A percentile compares a stretch with the other conserved stretches of the same genome.
Evolutionary conservation across 2,329 filamentous ascomycete genomes (phyloP).

Genomic region (Davidsoniella eucalypti): DNA sequence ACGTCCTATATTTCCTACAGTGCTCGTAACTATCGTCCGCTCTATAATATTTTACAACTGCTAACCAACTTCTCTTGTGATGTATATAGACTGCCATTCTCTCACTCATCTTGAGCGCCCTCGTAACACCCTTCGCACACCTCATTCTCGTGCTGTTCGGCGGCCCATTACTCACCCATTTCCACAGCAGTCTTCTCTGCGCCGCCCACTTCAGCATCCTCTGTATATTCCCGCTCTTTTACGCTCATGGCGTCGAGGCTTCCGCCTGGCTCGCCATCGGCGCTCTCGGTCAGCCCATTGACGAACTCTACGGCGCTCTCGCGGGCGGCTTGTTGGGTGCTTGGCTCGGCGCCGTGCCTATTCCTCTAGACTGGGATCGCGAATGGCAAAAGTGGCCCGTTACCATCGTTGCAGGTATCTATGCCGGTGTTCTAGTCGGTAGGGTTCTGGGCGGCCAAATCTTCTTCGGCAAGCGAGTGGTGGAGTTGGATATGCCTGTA

Average conservation of each 20-base stretch:
- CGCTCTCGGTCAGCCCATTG: constrained; percentile 52
- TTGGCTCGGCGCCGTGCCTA: constrained; percentile 88
- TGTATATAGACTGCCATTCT: constrained; percentile 16
- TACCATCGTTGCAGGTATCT: constrained; percentile 71
- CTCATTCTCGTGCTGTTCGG: constrained; percentile 70
- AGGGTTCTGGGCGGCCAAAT: constrained; percentile 41
- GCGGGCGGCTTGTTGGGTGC: constrained; percentile 67
- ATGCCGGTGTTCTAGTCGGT: constrained; percentile 60
- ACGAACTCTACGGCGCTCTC: constrained; percentile 69
- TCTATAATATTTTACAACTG: not conserved
- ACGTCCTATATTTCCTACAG: constrained; percentile 28
- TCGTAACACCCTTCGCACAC: constrained; percentile 49
- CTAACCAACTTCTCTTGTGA: not conserved
- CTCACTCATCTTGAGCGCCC: constrained; percentile 42
- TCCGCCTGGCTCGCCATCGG: constrained; percentile 54
- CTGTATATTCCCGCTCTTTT: constrained; percentile 63
- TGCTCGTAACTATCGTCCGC: constrained; percentile 15
- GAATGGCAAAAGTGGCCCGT: constrained; percentile 98
- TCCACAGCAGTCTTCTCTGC: constrained; percentile 60
- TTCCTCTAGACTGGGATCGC: constrained; percentile 95
- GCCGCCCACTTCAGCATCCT: constrained; percentile 71
- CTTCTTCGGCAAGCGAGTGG: constrained; percentile 29
- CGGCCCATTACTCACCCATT: constrained; percentile 71
- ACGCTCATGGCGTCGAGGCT: constrained; percentile 64
- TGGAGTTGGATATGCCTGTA: constrained; percentile 12